Conservation (phyloP, 2,329 filamentous ascomycete species). For the Colletotrichum magnum region DNA sequence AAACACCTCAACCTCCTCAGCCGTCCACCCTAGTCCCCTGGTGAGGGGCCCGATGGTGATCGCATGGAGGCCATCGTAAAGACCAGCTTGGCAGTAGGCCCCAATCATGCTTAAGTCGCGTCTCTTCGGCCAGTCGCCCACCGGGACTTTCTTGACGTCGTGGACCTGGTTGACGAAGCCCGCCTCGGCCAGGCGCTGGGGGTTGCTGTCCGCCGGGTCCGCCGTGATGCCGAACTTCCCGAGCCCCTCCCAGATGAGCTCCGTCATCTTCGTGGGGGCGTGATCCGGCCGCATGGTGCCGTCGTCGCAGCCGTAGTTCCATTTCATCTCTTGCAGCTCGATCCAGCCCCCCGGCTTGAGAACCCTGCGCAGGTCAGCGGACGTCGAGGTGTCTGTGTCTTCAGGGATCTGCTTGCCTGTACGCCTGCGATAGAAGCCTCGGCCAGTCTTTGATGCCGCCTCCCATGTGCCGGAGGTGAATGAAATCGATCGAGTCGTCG, state of each 20-base stretch:
- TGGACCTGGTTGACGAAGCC: slow-evolving; percentile 59
- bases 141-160: slow-evolving; percentile 61
- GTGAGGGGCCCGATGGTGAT: slow-evolving; percentile 54
- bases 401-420: not conserved
- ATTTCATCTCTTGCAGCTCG: slow-evolving; percentile 59
- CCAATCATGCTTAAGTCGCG: slow-evolving; percentile 58
- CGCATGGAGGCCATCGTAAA: slow-evolving; percentile 51
- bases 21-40: slow-evolving; percentile 50
- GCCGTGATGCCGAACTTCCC: slow-evolving; percentile 62
- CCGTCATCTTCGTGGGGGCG: slow-evolving; percentile 48
- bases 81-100: slow-evolving; percentile 1
- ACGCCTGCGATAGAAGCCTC: slow-evolving; percentile 59
- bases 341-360: slow-evolving; percentile 60
- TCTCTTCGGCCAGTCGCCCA: slow-evolving; percentile 66
- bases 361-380: slow-evolving; percentile 30
- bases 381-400: no score
- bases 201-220: slow-evolving; percentile 63
- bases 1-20: slow-evolving; percentile 51
- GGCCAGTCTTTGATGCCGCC: slow-evolving; percentile 52
- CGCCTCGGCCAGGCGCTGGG: slow-evolving; percentile 63
- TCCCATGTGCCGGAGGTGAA: slow-evolving; percentile 55
- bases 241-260: slow-evolving; percentile 66
- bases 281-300: slow-evolving; percentile 47
- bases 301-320: slow-evolving; percentile 58
- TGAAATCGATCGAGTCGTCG: slow-evolving; percentile 58